phyloP scores from a whole-genome alignment of 345 rosid species.

The Nephelium lappaceum region DNA sequence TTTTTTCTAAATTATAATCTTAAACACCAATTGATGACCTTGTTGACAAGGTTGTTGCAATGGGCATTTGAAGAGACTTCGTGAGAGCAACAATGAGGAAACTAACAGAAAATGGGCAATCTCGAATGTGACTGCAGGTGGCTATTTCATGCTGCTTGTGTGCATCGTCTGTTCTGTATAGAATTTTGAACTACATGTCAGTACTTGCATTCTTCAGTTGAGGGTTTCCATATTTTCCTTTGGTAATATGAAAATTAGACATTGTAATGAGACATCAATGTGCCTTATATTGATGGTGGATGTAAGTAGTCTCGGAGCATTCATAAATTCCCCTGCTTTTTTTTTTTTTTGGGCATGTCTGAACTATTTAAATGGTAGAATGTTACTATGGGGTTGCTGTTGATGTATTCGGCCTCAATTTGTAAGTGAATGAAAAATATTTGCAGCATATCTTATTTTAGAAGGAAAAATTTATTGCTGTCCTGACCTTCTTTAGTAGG shows the following conservation, averaged over 20 bases:
- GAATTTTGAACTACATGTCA: background rate
- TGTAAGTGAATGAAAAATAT: too few relatives aligned
- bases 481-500: too few relatives aligned
- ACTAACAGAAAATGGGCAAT: conserved; percentile 50
- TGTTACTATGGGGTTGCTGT: background rate
- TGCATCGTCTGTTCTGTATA: conserved; percentile 10
- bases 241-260: conserved; percentile 7
- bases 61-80: conserved; percentile 69
- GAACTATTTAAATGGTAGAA: background rate
- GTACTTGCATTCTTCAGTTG: background rate
- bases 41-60: conserved; percentile 54
- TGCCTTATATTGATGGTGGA: background rate
- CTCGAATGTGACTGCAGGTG: conserved; percentile 13
- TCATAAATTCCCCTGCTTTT: background rate
- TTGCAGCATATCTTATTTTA: too few relatives aligned
- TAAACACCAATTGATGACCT: conserved; percentile 42
- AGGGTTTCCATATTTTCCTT: background rate
- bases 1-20: too few relatives aligned
- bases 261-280: background rate
- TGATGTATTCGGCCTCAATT: too few relatives aligned
- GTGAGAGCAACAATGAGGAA: conserved; percentile 52
- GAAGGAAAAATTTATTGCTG: too few relatives aligned
- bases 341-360: background rate
- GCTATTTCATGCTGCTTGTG: background rate
- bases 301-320: conserved; percentile 4